These are phyloP conservation scores for Naegleria lovaniensis DNA, from an alignment of 208 protist genomes.

Conservation along the genomic window DNA sequence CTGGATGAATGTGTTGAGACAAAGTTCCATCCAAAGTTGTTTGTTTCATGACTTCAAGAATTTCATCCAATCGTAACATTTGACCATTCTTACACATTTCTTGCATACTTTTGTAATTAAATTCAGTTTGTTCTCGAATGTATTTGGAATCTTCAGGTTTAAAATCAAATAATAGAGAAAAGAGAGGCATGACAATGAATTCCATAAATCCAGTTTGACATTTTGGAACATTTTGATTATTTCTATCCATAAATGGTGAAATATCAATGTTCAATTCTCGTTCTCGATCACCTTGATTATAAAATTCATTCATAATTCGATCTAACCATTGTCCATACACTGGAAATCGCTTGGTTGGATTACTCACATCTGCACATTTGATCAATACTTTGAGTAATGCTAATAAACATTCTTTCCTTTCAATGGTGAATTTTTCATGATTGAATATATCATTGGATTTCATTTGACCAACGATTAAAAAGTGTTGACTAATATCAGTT, in stretches of 20 bases:
- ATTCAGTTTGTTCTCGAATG: no score
- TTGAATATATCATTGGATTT: constrained; percentile 11
- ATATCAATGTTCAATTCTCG: constrained; percentile 2
- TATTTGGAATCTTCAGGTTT: neutral
- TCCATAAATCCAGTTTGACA: constrained; percentile 31
- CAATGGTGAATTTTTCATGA: neutral
- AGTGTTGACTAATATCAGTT: constrained; percentile 40
- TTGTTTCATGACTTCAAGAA: no score
- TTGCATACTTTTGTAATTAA: no score
- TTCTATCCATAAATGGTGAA: constrained; percentile 36
- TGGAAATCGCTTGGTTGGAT: constrained; percentile 25
- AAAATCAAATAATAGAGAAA: constrained; percentile 12
- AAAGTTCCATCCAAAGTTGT: no score
- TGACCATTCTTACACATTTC: no score
- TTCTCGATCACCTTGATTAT: constrained; percentile 38
- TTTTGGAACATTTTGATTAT: neutral
- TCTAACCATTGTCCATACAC: constrained; percentile 33
- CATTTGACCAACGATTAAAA: constrained; percentile 30
- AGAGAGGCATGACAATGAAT: constrained; percentile 32
- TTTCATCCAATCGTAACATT: no score
- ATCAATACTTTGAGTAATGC: constrained; percentile 29
- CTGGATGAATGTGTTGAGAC: no score
- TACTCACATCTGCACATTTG: constrained; percentile 37
- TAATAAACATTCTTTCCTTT: constrained; percentile 1
- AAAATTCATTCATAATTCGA: constrained; percentile 32